Base-by-base conservation (phyloP, 1,284 basidiomycete species). In the Porodaedalea pini region DNA sequence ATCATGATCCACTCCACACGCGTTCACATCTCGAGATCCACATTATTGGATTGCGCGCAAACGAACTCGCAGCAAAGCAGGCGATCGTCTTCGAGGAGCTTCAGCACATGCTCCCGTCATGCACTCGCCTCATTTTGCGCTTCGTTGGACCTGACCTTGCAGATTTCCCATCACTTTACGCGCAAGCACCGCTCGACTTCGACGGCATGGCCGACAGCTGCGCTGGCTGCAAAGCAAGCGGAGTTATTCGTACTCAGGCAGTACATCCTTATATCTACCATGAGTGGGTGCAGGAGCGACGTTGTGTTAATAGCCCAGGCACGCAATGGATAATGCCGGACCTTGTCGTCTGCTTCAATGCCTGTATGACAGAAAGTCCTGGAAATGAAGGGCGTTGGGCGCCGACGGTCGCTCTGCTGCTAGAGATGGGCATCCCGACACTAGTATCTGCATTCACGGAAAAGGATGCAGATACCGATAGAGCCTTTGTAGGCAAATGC, bases 1-100 rank as follows among this genome's bases (percentile, higher is more conserved):
- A 8, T 4, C 34, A 51, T 15, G 15, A 4, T 13, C 15, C 31
- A 3, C 27, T 53, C n/a, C 19, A 11, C 17, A 15, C 39, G 13
- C 51, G 51, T 25, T 27, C 32, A 23, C 29, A 10, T 3, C 41
- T 53, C 27, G 51, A 53, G 39, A 41, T 53, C n/a, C 51, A 53
- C 21, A 17, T 53, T 13, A 39, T 53, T 13, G 51, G 51, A n/a
- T 10, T 27, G 8, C 21, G 36, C 6, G 37, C 17, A 10, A 31
- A 53, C 21, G 37, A 53, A 19, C n/a, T 44, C 39, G 19, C 29
- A 13, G 32, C 34, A 19, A 40, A 40, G 7, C 21, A 39, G 4
- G 37, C 27, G 8, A 4, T 21, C 11, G 51, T 29, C 23, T 43
- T 31, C 11, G 51, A 53, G 19, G 51, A 53, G 19, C 51, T 53